These are phyloP conservation scores for Baeospora myosura DNA, from an alignment of 1,284 basidiomycete genomes.

Conservation along the genomic window DNA sequence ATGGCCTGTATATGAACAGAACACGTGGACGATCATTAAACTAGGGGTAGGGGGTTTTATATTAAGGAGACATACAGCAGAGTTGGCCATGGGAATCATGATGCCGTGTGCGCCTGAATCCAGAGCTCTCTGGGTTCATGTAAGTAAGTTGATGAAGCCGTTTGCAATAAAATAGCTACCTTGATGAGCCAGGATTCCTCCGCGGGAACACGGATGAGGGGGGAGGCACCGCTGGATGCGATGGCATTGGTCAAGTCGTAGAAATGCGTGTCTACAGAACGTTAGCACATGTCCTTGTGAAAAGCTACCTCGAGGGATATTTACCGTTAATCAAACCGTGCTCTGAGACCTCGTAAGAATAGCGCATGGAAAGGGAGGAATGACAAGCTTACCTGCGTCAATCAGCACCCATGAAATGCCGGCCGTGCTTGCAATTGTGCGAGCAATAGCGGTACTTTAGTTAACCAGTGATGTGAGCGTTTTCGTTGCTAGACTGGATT, in stretches of 20 bases:
- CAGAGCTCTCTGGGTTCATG: constrained; percentile 17
- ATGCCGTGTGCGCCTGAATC: constrained; percentile 25
- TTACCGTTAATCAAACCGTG: constrained; percentile 21
- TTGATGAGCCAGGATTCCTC: constrained; percentile 24
- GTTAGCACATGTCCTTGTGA: not conserved
- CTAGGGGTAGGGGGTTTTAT: not conserved
- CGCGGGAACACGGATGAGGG: constrained; percentile 20
- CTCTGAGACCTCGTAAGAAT: constrained; percentile 10
- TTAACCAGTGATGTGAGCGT: not conserved
- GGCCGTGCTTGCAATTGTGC: constrained; percentile 17
- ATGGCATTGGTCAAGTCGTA: constrained; percentile 20
- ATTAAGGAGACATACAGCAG: constrained; percentile 12
- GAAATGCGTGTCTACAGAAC: constrained; percentile 16
- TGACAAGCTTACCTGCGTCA: constrained; percentile 16
- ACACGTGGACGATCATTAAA: not conserved
- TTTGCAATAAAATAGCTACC: constrained; percentile 4
- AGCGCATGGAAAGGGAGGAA: not conserved
- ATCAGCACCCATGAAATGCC: constrained; percentile 21
- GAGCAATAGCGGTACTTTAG: constrained; percentile 19
- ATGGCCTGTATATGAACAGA: constrained; percentile 14
- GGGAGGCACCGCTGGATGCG: constrained; percentile 19
- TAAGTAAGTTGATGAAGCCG: not conserved
- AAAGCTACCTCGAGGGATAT: not conserved
- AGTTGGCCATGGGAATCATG: constrained; percentile 25
- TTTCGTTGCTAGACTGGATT: not conserved